Conservation (phyloP, 129 eudicot genomes). For the Logfia minima region DNA sequence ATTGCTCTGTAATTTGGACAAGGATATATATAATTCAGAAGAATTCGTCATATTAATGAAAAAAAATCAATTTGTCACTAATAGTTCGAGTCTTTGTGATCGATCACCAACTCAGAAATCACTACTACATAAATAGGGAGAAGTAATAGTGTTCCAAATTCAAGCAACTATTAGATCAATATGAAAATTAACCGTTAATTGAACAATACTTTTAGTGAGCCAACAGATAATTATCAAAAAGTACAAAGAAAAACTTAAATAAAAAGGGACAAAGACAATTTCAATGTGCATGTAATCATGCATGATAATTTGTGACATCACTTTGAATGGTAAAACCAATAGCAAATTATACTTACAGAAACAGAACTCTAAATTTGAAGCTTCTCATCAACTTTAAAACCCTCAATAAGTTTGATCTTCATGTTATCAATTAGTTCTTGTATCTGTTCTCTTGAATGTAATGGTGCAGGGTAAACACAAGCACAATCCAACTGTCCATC, state of each 20-base stretch:
- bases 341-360: background rate
- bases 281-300: background rate
- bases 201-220: background rate
- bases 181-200: too few species aligned
- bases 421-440: slow-evolving; percentile 36
- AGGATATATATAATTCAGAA: too few species aligned
- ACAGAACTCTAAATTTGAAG: slow-evolving; percentile 8
- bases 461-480: slow-evolving; percentile 50
- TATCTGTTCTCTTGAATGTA: slow-evolving; percentile 53
- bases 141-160: too few species aligned
- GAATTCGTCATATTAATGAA: too few species aligned
- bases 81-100: too few species aligned
- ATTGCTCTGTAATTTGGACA: too few species aligned
- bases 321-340: background rate
- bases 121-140: too few species aligned
- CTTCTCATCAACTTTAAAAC: slow-evolving; percentile 20
- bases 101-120: too few species aligned
- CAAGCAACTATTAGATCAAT: too few species aligned
- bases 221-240: background rate
- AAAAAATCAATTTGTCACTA: too few species aligned
- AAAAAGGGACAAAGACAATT: background rate
- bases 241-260: background rate
- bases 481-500: slow-evolving; percentile 47
- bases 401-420: slow-evolving; percentile 40
- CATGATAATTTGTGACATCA: background rate